Evolutionary conservation across 2,329 filamentous ascomycete genomes (phyloP).

Genomic region (Leptographium lundbergii): DNA sequence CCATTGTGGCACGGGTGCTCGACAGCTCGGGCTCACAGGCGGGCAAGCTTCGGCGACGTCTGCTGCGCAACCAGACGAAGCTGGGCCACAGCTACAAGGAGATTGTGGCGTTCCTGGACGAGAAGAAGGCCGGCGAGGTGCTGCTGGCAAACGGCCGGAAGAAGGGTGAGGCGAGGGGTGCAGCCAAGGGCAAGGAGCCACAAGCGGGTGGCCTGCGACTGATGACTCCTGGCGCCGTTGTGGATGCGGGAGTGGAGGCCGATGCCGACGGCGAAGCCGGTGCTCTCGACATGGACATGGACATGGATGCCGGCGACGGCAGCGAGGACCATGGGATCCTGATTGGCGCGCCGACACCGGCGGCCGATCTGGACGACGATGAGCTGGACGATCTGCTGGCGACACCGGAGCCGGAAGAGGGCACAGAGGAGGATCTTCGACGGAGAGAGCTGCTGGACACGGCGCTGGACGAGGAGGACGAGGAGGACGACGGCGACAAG

Average conservation of each 20-base stretch:
- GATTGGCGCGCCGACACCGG: slow-evolving; percentile 11
- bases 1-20: slow-evolving; percentile 61
- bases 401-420: slow-evolving; percentile 42
- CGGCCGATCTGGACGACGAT: slow-evolving; percentile 11
- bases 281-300: slow-evolving; percentile 8
- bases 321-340: slow-evolving; percentile 1
- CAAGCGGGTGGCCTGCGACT: slow-evolving; percentile 20
- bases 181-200: slow-evolving; percentile 4
- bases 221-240: background rate
- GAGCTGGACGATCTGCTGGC: slow-evolving; percentile 26
- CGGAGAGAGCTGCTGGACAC: slow-evolving; percentile 43
- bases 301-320: background rate
- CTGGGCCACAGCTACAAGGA: slow-evolving; percentile 80
- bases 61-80: slow-evolving; percentile 67
- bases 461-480: slow-evolving; percentile 26
- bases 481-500: slow-evolving; percentile 17
- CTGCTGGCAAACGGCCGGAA: slow-evolving; percentile 21
- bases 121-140: slow-evolving; percentile 41
- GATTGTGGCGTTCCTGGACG: slow-evolving; percentile 68
- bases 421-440: slow-evolving; percentile 43
- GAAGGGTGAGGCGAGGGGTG: slow-evolving; percentile 21
- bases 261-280: slow-evolving; percentile 20
- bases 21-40: slow-evolving; percentile 48
- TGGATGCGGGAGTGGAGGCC: slow-evolving; percentile 10
- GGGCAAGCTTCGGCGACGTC: slow-evolving; percentile 53